Percentiles rank a stretch among this genome's conserved stretches.
Conservation (phyloP, 169 alveolate species). For the Cyclospora cayetanensis region DNA sequence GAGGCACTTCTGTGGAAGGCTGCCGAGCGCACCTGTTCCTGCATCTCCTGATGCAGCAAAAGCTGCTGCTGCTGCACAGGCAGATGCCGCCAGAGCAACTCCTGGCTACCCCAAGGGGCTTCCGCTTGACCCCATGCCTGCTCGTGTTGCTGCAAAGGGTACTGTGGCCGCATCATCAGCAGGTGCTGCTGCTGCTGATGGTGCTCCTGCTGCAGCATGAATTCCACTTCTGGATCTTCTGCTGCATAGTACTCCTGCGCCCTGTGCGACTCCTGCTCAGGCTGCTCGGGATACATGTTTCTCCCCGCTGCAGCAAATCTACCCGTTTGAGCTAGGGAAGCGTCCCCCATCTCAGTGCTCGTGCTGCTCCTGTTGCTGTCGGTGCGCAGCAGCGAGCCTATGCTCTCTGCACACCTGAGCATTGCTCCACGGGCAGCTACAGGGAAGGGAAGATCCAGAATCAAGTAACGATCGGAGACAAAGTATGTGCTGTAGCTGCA, state of each 20-base stretch:
- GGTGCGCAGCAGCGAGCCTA: not conserved
- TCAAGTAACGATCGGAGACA: not conserved
- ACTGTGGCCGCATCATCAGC: not conserved
- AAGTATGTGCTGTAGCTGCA: conserved; percentile 11
- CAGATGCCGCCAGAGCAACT: not conserved
- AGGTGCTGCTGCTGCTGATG: conserved; percentile 7
- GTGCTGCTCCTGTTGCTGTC: conserved; percentile 28
- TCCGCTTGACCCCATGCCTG: not conserved
- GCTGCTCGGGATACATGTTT: no score
- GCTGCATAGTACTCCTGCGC: not conserved
- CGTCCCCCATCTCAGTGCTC: no score
- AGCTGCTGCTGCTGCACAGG: conserved; percentile 22
- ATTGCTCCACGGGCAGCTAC: conserved; percentile 5
- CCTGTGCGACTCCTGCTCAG: not conserved
- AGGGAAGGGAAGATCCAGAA: conserved; percentile 15
- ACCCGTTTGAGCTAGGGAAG: no score
- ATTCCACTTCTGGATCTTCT: not conserved
- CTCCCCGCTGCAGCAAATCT: no score
- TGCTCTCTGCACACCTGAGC: conserved; percentile 48
- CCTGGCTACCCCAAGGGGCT: not conserved
- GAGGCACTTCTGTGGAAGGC: not conserved
- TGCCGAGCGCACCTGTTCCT: not conserved
- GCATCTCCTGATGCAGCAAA: not conserved
- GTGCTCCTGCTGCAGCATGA: conserved; percentile 18
- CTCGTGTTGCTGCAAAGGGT: conserved; percentile 9